Evolutionary conservation across 805 yeast genomes (phyloP).

Genomic region (Zygoascus flipseniorum): DNA sequence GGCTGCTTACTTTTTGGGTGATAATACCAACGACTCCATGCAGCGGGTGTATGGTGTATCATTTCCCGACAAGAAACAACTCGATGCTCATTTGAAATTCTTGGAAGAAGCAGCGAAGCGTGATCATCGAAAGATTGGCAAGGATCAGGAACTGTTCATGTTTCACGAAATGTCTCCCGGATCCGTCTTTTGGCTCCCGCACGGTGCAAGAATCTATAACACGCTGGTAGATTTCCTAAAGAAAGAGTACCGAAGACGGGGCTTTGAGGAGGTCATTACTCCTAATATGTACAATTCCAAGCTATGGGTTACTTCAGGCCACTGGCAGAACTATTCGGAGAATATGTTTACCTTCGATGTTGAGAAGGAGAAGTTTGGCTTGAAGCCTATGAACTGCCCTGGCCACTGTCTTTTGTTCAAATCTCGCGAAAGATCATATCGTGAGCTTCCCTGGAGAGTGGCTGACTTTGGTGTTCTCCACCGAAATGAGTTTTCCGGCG

Average conservation of each 20-base stretch:
- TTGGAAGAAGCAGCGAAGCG: slow-evolving; percentile 93
- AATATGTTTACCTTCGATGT: slow-evolving; percentile 96
- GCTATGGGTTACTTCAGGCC: slow-evolving; percentile 98
- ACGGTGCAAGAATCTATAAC: slow-evolving; percentile 95
- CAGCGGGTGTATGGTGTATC: slow-evolving; percentile 97
- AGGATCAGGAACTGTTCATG: slow-evolving; percentile 89
- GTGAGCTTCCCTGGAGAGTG: slow-evolving; percentile 97
- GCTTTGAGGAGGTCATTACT: slow-evolving; percentile 96
- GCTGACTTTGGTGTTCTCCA: slow-evolving; percentile 97
- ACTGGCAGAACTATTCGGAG: slow-evolving; percentile 96
- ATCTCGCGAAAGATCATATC: slow-evolving; percentile 86
- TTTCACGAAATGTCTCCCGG: slow-evolving; percentile 98
- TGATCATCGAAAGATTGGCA: slow-evolving; percentile 89
- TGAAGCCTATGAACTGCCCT: slow-evolving; percentile 96
- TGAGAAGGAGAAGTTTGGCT: slow-evolving; percentile 90
- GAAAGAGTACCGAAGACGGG: slow-evolving; percentile 82
- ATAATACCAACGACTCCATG: slow-evolving; percentile 82
- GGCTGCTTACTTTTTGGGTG: slow-evolving; percentile 93
- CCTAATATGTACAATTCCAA: slow-evolving; percentile 98
- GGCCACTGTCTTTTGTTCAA: slow-evolving; percentile 94
- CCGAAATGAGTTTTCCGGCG: slow-evolving; percentile 95
- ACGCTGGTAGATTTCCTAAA: slow-evolving; percentile 72
- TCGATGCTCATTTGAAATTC: slow-evolving; percentile 92
- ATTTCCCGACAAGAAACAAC: slow-evolving; percentile 94
- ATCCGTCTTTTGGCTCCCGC: slow-evolving; percentile 97